Evolutionary conservation across 1,139 yeast genomes (phyloP).

Genomic region (Yamadazyma blattariae): DNA sequence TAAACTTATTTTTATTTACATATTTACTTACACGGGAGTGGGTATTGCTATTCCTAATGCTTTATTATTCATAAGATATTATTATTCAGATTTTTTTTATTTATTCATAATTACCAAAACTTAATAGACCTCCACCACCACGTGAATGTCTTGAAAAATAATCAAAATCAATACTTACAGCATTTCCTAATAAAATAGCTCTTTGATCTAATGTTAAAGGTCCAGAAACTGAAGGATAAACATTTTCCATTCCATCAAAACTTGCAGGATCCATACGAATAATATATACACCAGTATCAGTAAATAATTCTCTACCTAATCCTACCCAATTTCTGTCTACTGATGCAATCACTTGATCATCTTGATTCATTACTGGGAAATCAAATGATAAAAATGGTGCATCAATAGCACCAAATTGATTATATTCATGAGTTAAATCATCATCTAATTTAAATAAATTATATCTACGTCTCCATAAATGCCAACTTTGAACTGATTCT

Average conservation of each 20-base stretch:
- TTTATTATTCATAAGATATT: not conserved
- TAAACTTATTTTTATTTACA: not conserved
- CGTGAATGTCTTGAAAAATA: conserved; percentile 88
- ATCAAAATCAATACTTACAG: conserved; percentile 91
- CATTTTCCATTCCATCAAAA: conserved; percentile 46
- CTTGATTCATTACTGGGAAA: conserved; percentile 67
- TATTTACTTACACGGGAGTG: conserved; percentile 1
- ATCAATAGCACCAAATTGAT: conserved; percentile 82
- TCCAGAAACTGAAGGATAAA: conserved; percentile 40
- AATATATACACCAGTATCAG: conserved; percentile 92
- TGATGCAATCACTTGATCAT: conserved; percentile 61
- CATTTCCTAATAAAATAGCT: conserved; percentile 81
- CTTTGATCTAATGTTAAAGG: conserved; percentile 73
- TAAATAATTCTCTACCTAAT: conserved; percentile 83
- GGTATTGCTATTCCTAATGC: no score
- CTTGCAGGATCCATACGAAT: conserved; percentile 76
- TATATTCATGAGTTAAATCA: conserved; percentile 44
- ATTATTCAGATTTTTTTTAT: not conserved
- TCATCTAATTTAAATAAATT: conserved; percentile 64
- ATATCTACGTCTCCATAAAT: conserved; percentile 84
- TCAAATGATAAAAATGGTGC: conserved; percentile 85
- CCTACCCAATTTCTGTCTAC: conserved; percentile 97
- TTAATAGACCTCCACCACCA: conserved; percentile 41
- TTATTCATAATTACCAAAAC: conserved; percentile 36
- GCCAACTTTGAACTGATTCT: conserved; percentile 91